Base-by-base conservation (phyloP, 139 green algal genomes). In the Spirogloea muscicola region DNA sequence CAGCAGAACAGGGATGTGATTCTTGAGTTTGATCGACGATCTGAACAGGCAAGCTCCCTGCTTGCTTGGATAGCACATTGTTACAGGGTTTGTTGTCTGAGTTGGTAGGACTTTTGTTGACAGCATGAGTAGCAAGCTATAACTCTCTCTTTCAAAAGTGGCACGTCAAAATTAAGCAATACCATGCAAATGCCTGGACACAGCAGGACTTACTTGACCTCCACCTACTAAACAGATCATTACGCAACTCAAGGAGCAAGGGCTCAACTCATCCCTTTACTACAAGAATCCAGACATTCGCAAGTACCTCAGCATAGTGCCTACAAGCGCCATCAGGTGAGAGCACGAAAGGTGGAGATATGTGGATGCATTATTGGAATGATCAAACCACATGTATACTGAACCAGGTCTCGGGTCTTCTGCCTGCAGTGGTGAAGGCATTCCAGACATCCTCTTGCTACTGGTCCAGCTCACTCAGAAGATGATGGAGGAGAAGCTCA, bases 241-340 rank as follows among this genome's bases (percentile, higher is more conserved):
- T 3, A 29, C 70, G 2, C 59, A 65, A 49, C 74, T 87, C 7
- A 73, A 80, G 37, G 68, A 84, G 31, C 82, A 95, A 87, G 94
- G 94, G 21, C 82, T 99, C 9, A 99, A 99, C 79, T 90, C 96
- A 52, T 85, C 90, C 31, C 85, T 97, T 29, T 99, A 99, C 86
- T 99, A 91, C 91, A 80, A 82, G 68, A 98, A 98, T 86, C 82
- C 88, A 0, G 94, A 99, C 81, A 79, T 88, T 1, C 86, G 89
- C 33, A 87, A 83, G 48, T 94, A 88, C 63, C 86, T 97, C 68
- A 96, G 91, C 82, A 91, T 99, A 31, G 93, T 99, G 52, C 94
- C 94, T 40, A 99, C 94, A 16, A 90, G 75, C 1, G 94, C 94
- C 61, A 96, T 97, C 83, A 96, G 89, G 70, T 73, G 40, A 58